Percentiles rank a stretch among this genome's conserved stretches.
Conservation (phyloP, 768 basidiomycete genomes). For the Rhizopogon vesiculosus region DNA sequence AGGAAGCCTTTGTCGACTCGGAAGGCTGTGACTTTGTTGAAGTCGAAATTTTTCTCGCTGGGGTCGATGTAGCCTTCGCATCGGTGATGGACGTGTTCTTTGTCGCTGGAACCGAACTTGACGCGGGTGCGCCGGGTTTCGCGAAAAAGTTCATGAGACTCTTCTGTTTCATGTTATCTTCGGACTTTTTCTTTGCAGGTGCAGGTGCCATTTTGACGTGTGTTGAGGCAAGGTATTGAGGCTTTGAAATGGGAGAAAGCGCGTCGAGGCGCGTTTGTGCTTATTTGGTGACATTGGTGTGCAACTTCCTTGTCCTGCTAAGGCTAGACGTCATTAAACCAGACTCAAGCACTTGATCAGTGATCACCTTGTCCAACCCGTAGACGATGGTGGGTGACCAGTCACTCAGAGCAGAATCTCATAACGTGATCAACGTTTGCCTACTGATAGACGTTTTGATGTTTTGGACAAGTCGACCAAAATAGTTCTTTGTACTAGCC, state of each 20-base stretch:
- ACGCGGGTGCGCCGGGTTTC: constrained; percentile 22
- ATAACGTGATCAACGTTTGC: no score
- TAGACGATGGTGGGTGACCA: not conserved
- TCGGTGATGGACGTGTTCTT: not conserved
- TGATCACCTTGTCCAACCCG: not conserved
- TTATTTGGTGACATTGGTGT: not conserved
- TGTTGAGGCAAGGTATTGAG: not conserved
- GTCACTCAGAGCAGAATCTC: no score
- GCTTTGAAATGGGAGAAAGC: constrained; percentile 1
- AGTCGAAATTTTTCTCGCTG: not conserved
- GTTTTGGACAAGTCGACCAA: no score
- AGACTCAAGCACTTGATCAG: no score
- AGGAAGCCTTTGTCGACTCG: constrained; percentile 8
- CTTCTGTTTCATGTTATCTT: constrained; percentile 60
- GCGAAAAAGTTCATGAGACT: constrained; percentile 68
- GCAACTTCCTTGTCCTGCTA: no score
- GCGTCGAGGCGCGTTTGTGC: constrained; percentile 17
- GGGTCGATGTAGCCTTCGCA: not conserved
- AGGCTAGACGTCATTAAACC: no score
- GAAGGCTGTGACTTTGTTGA: not conserved
- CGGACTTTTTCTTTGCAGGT: constrained; percentile 32
- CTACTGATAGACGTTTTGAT: no score
- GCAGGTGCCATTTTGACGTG: constrained; percentile 1
- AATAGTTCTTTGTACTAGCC: no score
- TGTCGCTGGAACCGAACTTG: constrained; percentile 8